Percentiles rank a stretch among this genome's conserved stretches.
phyloP scores from a whole-genome alignment of 768 basidiomycete species.

The Sutorius australiensis region DNA sequence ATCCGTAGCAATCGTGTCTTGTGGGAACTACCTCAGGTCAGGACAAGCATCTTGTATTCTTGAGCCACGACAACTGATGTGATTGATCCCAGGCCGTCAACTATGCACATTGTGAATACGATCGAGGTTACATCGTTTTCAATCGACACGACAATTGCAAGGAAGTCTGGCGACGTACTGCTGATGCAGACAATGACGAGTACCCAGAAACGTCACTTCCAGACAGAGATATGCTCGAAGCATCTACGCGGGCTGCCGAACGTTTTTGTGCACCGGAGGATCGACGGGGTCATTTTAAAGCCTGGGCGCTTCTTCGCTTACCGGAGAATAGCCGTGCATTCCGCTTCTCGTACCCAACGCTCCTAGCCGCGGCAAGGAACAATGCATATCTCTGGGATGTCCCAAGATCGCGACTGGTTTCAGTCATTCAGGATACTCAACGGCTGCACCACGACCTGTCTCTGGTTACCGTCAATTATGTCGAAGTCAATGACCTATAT shows the following conservation, averaged over 20 bases:
- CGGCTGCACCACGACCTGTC: slow-evolving; percentile 2
- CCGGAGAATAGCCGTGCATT: slow-evolving; percentile 50
- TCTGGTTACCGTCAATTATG: slow-evolving; percentile 52
- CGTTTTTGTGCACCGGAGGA: slow-evolving; percentile 8
- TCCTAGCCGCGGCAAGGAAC: slow-evolving; percentile 46
- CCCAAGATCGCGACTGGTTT: slow-evolving; percentile 43
- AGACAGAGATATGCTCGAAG: slow-evolving; percentile 26
- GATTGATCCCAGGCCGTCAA: slow-evolving; percentile 5
- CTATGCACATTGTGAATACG: slow-evolving; percentile 73
- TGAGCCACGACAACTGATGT: background rate
- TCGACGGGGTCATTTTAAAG: slow-evolving; percentile 51
- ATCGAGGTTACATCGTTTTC: slow-evolving; percentile 65
- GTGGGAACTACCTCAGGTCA: slow-evolving; percentile 62
- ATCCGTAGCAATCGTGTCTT: slow-evolving; percentile 44
- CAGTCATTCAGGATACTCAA: slow-evolving; percentile 33
- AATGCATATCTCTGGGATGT: slow-evolving; percentile 64
- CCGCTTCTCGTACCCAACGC: slow-evolving; percentile 63
- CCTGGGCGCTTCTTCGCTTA: slow-evolving; percentile 55
- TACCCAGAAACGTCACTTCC: slow-evolving; percentile 31
- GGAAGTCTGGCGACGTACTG: slow-evolving; percentile 65
- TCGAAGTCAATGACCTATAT: slow-evolving; percentile 57
- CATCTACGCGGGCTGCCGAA: slow-evolving; percentile 20
- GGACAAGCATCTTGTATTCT: slow-evolving; percentile 15
- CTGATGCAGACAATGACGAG: slow-evolving; percentile 29
- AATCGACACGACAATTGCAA: slow-evolving; percentile 54